Base-by-base conservation (phyloP, 2,329 filamentous ascomycete genomes). In the Claviceps monticola region DNA sequence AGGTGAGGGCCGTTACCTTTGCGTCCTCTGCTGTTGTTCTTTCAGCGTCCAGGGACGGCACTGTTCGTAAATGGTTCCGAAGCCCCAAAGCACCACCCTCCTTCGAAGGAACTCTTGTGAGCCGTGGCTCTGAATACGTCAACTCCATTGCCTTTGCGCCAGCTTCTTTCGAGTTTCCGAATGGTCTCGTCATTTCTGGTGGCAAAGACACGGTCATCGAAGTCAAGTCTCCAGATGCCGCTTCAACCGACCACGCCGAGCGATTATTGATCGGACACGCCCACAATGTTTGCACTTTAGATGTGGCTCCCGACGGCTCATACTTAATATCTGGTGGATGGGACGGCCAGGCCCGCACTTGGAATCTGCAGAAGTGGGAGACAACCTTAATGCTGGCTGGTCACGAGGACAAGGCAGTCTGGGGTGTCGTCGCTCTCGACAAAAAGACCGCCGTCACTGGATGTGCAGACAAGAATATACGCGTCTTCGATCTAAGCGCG, bases 191-290 rank as follows among this genome's bases (percentile, higher is more conserved):
- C 41, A 75, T 95, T 7, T 93, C 90, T 0, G 89, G 87, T 56
- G 93, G 93, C 53, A 87, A 91, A 63, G 93, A 97, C 63, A 84
- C 88, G 36, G 86, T 97, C 56, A 91, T 98, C 60, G 91, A 97
- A 65, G 87, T 94, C 48, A 83, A 89, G 62, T 80, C 83, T 56
- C 84, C 87, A 5, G 76, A 74, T 11, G 79, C 83, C 49, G 67
- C 75, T 26, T 73, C 83, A 1, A 76, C 83, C 36, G 84, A 89
- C 57, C 84, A 91, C 67, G 87, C 91, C 8, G 87, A 95, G 58
- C 84, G 87, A 21, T 75, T 97, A 56, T 76, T 98, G 9, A 73
- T 95, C 49, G 91, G 93, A 13, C 93, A 98, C 64, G 76, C 79
- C 19, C 79, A 86, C 65, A 97, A 97, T 61, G 82, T 98, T 46